These are phyloP conservation scores for Lactarius psammicola DNA, from an alignment of 768 basidiomycete species.

Conservation along the genomic window DNA sequence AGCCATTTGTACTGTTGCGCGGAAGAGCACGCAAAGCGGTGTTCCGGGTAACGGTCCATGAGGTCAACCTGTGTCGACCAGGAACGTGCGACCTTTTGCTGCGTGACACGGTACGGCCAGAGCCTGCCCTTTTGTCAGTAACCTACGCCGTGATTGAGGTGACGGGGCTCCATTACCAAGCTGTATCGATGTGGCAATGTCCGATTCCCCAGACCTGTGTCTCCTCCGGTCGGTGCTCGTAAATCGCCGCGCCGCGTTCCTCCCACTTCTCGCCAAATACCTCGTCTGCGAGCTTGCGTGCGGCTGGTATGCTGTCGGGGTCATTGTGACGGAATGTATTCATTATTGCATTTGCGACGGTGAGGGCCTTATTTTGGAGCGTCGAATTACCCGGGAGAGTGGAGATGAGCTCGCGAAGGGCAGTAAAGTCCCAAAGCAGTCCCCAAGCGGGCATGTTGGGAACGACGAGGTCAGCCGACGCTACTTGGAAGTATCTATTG, in stretches of 20 bases:
- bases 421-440: conserved; percentile 83
- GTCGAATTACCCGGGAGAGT: conserved; percentile 75
- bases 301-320: conserved; percentile 48
- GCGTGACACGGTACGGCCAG: conserved; percentile 95
- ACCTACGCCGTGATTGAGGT: background rate
- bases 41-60: conserved; percentile 96
- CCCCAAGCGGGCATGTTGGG: conserved; percentile 89
- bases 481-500: conserved; percentile 69
- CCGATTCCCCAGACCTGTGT: conserved; percentile 82
- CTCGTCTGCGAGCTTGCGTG: conserved; percentile 71
- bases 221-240: conserved; percentile 58
- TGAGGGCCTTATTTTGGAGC: conserved; percentile 77
- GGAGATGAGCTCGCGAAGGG: conserved; percentile 71
- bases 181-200: conserved; percentile 80
- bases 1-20: conserved; percentile 98
- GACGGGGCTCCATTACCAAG: conserved; percentile 48
- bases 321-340: conserved; percentile 76
- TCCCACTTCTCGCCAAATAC: conserved; percentile 89
- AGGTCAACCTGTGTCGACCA: conserved; percentile 98
- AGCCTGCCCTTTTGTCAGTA: conserved; percentile 42
- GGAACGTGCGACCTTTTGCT: conserved; percentile 95
- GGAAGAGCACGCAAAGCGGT: conserved; percentile 83
- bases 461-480: conserved; percentile 90
- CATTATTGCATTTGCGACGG: conserved; percentile 84
- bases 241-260: conserved; percentile 65